Evolutionary conservation across 2,329 filamentous ascomycete species (phyloP).

Genomic region (Aspergillus quadricinctus): DNA sequence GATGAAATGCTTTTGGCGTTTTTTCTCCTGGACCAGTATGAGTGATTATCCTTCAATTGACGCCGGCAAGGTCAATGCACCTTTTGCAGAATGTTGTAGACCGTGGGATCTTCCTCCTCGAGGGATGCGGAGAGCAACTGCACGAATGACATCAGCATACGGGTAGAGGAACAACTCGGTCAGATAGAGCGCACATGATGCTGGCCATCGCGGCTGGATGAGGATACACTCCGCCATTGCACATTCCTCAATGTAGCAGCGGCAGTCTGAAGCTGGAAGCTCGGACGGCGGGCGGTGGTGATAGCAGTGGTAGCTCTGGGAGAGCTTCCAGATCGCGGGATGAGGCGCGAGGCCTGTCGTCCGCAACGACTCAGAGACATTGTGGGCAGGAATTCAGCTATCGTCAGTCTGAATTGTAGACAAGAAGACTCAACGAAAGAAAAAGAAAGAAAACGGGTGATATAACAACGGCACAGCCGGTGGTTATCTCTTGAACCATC

Average conservation of each 20-base stretch:
- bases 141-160: conserved; percentile 7
- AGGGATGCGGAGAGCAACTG: conserved; percentile 77
- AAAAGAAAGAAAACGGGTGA: background rate
- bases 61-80: conserved; percentile 45
- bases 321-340: conserved; percentile 30
- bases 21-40: conserved; percentile 68
- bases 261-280: conserved; percentile 17
- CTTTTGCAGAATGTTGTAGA: conserved; percentile 88
- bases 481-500: conserved; percentile 9
- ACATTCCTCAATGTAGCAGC: conserved; percentile 2
- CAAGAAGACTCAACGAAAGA: conserved; percentile 1
- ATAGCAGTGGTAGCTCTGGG: conserved; percentile 20
- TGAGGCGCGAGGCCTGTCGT: conserved; percentile 28
- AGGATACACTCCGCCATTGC: conserved; percentile 37
- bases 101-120: conserved; percentile 76
- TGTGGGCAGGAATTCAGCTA: background rate
- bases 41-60: conserved; percentile 8
- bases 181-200: conserved; percentile 32
- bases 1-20: conserved; percentile 95
- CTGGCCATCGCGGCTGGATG: conserved; percentile 37
- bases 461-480: background rate
- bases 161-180: too few species aligned
- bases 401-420: background rate
- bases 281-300: conserved; percentile 18
- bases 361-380: conserved; percentile 37